Conservation (phyloP, 495 filamentous ascomycete species). For the Tuber calosporum region DNA sequence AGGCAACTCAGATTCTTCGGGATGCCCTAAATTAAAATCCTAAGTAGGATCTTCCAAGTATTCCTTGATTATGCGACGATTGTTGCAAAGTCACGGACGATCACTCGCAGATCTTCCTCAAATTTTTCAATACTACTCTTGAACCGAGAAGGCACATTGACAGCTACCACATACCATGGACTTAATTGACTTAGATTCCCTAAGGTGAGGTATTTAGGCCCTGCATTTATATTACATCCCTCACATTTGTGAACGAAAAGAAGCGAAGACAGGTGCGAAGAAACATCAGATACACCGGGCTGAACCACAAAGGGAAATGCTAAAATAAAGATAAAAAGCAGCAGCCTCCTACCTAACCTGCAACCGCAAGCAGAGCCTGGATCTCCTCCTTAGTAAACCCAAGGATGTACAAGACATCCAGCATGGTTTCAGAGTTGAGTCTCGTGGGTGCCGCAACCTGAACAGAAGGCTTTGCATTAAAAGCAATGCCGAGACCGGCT, state of each 20-base stretch:
- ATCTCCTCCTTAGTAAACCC: conserved; percentile 62
- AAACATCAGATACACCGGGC: not conserved
- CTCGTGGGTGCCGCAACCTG: conserved; percentile 76
- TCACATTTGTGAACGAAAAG: not conserved
- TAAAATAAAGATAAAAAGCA: not conserved
- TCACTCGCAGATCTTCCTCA: not conserved
- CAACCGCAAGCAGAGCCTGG: not conserved
- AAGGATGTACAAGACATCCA: conserved; percentile 77
- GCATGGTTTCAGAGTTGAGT: conserved; percentile 69
- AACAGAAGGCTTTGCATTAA: conserved; percentile 86
- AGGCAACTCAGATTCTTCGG: not conserved
- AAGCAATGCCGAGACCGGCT: conserved; percentile 85
- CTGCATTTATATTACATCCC: not conserved
- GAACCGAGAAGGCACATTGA: not conserved
- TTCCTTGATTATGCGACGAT: not conserved
- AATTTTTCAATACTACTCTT: not conserved
- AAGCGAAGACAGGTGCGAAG: not conserved
- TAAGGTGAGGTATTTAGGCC: not conserved
- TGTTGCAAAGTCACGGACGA: not conserved
- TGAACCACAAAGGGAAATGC: not conserved
- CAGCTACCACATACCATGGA: not conserved
- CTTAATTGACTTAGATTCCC: not conserved
- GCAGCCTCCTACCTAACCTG: not conserved
- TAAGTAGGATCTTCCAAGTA: not conserved
- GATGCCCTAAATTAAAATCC: too few relatives aligned